phyloP scores from a whole-genome alignment of 1,284 basidiomycete species.

The Ceratorhiza oryzae-sativae region DNA sequence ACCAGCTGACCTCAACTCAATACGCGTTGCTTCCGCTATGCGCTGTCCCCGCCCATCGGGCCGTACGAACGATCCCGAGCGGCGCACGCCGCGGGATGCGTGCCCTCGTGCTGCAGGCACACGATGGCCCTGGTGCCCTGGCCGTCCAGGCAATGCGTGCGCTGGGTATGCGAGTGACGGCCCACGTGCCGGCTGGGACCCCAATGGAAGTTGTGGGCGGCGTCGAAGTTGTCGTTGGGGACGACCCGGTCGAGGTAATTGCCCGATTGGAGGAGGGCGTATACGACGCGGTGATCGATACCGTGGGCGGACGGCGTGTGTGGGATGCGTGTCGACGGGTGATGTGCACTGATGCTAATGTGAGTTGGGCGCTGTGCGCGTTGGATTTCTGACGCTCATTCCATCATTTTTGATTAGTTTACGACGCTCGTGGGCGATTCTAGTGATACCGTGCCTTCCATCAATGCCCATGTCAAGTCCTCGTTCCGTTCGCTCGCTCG shows the following conservation, averaged over 20 bases:
- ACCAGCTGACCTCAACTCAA: slow-evolving; percentile 52
- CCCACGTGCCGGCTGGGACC: slow-evolving; percentile 62
- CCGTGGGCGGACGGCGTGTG: slow-evolving; percentile 75
- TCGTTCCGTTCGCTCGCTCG: slow-evolving; percentile 68
- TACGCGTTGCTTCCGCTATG: slow-evolving; percentile 78
- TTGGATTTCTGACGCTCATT: background rate
- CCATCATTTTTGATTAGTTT: slow-evolving; percentile 61
- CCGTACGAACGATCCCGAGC: slow-evolving; percentile 63
- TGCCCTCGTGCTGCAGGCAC: slow-evolving; percentile 74
- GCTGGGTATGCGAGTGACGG: slow-evolving; percentile 67
- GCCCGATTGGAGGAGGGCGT: slow-evolving; percentile 61
- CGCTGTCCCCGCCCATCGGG: slow-evolving; percentile 79
- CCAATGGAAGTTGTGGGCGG: slow-evolving; percentile 62
- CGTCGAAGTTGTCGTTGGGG: slow-evolving; percentile 51
- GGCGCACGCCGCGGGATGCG: slow-evolving; percentile 51
- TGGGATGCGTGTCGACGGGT: slow-evolving; percentile 75
- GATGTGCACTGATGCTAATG: slow-evolving; percentile 55
- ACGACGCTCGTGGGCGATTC: slow-evolving; percentile 76
- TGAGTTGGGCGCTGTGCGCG: slow-evolving; percentile 45
- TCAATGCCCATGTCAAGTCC: slow-evolving; percentile 72
- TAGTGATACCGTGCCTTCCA: slow-evolving; percentile 62
- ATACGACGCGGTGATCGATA: slow-evolving; percentile 83
- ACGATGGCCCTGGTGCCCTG: slow-evolving; percentile 77
- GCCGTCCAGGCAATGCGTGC: slow-evolving; percentile 74
- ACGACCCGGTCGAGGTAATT: slow-evolving; percentile 60